Base-by-base conservation (phyloP, 208 protist species). In the Porcisia hertigi region DNA sequence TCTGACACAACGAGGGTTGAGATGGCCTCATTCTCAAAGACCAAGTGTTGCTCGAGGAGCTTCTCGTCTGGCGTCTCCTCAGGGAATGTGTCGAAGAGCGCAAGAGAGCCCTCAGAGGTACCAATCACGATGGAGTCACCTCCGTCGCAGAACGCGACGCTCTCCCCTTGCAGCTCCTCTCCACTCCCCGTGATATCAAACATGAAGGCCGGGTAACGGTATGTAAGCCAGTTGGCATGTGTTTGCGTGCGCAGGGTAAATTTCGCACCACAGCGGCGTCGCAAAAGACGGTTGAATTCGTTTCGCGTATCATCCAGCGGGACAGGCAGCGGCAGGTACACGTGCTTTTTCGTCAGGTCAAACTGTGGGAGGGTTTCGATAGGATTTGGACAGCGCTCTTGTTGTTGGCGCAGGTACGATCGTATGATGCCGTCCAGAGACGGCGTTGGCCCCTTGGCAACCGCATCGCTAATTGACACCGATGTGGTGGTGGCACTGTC, bases 301-400 rank as follows among this genome's bases (percentile, higher is more conserved):
- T 92, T 94, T 18, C 88, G 80, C 41, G 84, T 92, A 41, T 91
- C 80, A 53, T 95, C 91, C 23, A 89, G 80, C 39, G 92, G 86
- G 11, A 79, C 73, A 39, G 86, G 77, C 16, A 76, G 77, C 11
- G 91, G 89, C 30, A 90, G 71, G 73, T 95, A 97, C 20, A 95
- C 86, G 81, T 94, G 89, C 73, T 82, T 88, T 73, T 92, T 91
- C 16, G 90, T 88, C 52, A 97, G 79, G 69, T 97, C 91, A 74
- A 97, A 95, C 79, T 90, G 83, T 54, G 93, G 93, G n/a, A 97
- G 86, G 2, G 93, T 97, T 63, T 93, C 90, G 69, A 97, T 97
- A 36, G 90, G 91, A 59, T 94, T 95, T 2, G 91, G 84, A 75
- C 88, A 94, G 23, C 78, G 81, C 54, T 92, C 91, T 59, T 97